Percentiles rank a stretch among this genome's conserved stretches.
Evolutionary conservation across 495 filamentous ascomycete genomes (phyloP).

Genomic region (Daldinia loculata): DNA sequence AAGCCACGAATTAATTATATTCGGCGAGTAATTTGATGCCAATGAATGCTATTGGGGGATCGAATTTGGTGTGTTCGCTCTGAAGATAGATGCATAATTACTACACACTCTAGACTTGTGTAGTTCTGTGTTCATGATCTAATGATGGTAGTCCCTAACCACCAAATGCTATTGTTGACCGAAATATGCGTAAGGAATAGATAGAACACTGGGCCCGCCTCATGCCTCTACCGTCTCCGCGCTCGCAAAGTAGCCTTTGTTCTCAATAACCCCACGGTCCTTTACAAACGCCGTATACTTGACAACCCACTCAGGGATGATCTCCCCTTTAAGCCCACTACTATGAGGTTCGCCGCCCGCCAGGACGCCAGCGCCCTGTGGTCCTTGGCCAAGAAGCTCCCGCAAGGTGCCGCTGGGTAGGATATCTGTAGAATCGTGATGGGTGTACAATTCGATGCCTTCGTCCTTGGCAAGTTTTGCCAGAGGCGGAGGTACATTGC

Average conservation of each 20-base stretch:
- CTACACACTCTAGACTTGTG: conserved; percentile 18
- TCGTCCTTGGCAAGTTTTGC: conserved; percentile 84
- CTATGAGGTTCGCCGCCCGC: conserved; percentile 56
- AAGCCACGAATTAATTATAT: too few species aligned
- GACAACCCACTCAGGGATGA: conserved; percentile 91
- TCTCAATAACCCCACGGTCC: conserved; percentile 96
- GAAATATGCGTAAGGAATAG: conserved; percentile 15
- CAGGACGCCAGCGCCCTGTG: conserved; percentile 72
- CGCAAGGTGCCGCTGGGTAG: conserved; percentile 83
- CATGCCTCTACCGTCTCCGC: conserved; percentile 66
- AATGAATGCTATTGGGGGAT: neutral
- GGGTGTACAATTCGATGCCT: conserved; percentile 87
- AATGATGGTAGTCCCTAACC: conserved; percentile 29
- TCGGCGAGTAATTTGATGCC: too few species aligned
- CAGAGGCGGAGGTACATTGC: conserved; percentile 90
- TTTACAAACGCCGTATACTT: conserved; percentile 99
- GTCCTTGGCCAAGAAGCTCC: conserved; percentile 77
- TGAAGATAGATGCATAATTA: conserved; percentile 5
- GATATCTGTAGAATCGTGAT: conserved; percentile 93
- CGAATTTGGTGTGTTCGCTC: neutral
- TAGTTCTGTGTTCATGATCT: conserved; percentile 30
- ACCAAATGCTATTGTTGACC: conserved; percentile 22
- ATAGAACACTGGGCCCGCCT: neutral
- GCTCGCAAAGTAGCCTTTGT: conserved; percentile 94
- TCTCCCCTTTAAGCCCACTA: conserved; percentile 72